These are phyloP conservation scores for Trichothecium sympodiale DNA, from an alignment of 2,329 filamentous ascomycete genomes.

Conservation along the genomic window DNA sequence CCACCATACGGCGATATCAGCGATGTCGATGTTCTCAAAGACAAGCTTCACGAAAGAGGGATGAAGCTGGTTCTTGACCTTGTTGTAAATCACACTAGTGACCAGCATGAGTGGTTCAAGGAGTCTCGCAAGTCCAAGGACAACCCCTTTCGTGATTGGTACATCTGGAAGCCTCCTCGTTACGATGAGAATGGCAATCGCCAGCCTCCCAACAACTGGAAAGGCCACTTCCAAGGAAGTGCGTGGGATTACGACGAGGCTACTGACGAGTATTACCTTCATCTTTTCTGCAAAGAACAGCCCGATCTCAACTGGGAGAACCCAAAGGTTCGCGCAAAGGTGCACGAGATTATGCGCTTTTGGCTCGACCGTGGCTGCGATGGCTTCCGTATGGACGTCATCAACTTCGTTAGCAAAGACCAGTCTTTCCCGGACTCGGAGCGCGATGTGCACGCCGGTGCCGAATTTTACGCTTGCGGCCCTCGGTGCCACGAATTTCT, in stretches of 20 bases:
- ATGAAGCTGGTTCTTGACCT: slow-evolving; percentile 65
- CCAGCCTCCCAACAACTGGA: slow-evolving; percentile 51
- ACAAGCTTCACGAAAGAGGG: slow-evolving; percentile 46
- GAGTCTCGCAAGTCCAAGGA: slow-evolving; percentile 41
- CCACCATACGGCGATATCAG: slow-evolving; percentile 54
- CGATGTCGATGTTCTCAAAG: slow-evolving; percentile 54
- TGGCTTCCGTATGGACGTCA: slow-evolving; percentile 57
- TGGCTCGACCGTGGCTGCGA: slow-evolving; percentile 61
- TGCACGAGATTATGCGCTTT: slow-evolving; percentile 60
- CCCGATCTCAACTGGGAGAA: slow-evolving; percentile 75
- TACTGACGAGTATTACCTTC: slow-evolving; percentile 47
- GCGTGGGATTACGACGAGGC: slow-evolving; percentile 38
- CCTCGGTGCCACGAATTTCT: slow-evolving; percentile 35
- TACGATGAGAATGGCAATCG: slow-evolving; percentile 45
- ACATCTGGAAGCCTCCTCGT: slow-evolving; percentile 52
- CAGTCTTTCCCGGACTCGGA: slow-evolving; percentile 41
- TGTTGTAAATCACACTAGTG: slow-evolving; percentile 60
- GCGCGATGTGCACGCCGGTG: slow-evolving; percentile 17
- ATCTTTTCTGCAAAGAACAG: slow-evolving; percentile 59
- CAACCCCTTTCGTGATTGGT: slow-evolving; percentile 48
- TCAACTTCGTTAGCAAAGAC: slow-evolving; percentile 56
- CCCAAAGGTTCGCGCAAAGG: slow-evolving; percentile 48
- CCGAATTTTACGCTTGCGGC: slow-evolving; percentile 42
- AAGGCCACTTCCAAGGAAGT: slow-evolving; percentile 28
- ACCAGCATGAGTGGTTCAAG: slow-evolving; percentile 47